These are phyloP conservation scores for Cryptococcus sp. DNA, from an alignment of 1,284 basidiomycete species.

Conservation along the genomic window DNA sequence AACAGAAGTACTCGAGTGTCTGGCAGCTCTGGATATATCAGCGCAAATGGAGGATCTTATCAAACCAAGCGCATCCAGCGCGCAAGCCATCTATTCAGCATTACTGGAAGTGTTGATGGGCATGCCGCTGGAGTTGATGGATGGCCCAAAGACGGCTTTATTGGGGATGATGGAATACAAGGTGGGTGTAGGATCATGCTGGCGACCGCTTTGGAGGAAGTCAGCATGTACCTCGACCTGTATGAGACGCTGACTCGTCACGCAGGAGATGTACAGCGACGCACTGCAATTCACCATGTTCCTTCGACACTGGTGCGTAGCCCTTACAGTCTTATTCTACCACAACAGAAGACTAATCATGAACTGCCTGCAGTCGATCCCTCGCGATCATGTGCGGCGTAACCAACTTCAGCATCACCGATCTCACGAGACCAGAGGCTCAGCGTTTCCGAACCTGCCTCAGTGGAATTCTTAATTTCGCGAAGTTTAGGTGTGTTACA, in stretches of 20 bases:
- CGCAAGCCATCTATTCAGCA: constrained; percentile 56
- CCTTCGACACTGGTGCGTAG: constrained; percentile 64
- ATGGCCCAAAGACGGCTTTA: constrained; percentile 64
- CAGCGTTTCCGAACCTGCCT: constrained; percentile 71
- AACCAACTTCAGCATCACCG: constrained; percentile 72
- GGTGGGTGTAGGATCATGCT: constrained; percentile 53
- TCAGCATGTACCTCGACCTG: background rate
- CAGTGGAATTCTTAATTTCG: constrained; percentile 87
- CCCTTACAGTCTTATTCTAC: background rate
- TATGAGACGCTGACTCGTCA: constrained; percentile 2
- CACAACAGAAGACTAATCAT: background rate
- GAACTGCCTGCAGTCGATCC: constrained; percentile 57
- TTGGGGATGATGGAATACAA: constrained; percentile 55
- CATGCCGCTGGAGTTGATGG: constrained; percentile 63
- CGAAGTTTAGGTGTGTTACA: constrained; percentile 67
- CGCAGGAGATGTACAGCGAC: constrained; percentile 66
- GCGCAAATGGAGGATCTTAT: constrained; percentile 69
- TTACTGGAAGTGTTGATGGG: constrained; percentile 72
- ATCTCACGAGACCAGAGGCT: constrained; percentile 70
- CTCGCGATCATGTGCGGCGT: constrained; percentile 73
- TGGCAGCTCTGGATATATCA: constrained; percentile 45
- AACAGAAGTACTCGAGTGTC: constrained; percentile 38
- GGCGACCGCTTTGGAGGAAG: background rate
- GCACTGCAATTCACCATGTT: constrained; percentile 65
- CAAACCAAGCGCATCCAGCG: constrained; percentile 67